Evolutionary conservation across 176 grass and related monocot genomes (phyloP), one percentile per base, ranked within the genome.

Genomic region (Oropetium thomaeum): DNA sequence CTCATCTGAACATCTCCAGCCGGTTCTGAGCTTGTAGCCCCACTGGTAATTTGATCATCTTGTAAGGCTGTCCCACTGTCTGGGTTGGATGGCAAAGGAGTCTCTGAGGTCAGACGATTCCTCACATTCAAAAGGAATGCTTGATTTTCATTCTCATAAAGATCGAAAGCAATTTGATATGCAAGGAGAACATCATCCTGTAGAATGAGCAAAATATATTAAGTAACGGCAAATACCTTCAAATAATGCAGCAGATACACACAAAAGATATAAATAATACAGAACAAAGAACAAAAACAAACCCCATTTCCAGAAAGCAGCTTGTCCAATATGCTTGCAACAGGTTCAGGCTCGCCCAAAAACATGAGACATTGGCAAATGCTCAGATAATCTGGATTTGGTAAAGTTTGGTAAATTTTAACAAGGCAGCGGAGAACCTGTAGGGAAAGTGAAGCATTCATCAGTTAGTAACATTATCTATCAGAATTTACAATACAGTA

Each of bases 331-430:
- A 99, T 96, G 85, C 65, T 84, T 44, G 92, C 84, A 39, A 96
- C 96, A 52, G 87, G 82, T 82, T 90, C 82, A 22, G 89, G 87
- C 58, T 99, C 96, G 53, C 88, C 61, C 86, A 99, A 84, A 82
- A 92, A 96, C 96, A 99, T 99, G 27, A 92, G 87, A 54, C 92
- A 99, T 41, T 99, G 96, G 66, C 87, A 96, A 82, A 99, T 96
- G 82, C 96, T 96, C 74, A 96, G 57, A 80, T 81, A 99, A 71
- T 99, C 96, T 54, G 87, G 96, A 74, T 87, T 75, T 76, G 92
- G 89, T 57, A 90, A 82, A 44, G 86, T 85, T 80, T 95, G 89
- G 78, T 86, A 96, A 84, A 99, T 96, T 67, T 96, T 99, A 66
- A 99, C 89, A 57, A 99, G 92, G 76, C 89, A 87, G 8, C 70